Evolutionary conservation across 1,284 basidiomycete genomes (phyloP).

Genomic region (Limonomyces culmigenus): DNA sequence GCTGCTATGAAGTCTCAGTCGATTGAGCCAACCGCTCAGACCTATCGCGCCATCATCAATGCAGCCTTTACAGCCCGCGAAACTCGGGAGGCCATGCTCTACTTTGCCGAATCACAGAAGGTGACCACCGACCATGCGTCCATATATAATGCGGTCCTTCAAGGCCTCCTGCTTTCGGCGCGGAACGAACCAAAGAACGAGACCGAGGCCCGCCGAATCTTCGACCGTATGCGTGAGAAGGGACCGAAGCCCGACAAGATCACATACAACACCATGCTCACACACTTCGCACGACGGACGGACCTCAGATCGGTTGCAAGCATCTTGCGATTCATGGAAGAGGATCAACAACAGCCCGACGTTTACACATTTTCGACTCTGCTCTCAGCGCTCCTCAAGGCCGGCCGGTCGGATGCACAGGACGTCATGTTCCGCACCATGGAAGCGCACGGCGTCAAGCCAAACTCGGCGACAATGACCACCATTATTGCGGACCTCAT

Average conservation of each 20-base stretch:
- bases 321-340: conserved; percentile 37
- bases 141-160: conserved; percentile 49
- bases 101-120: conserved; percentile 17
- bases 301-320: conserved; percentile 42
- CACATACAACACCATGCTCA: conserved; percentile 66
- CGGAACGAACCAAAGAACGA: conserved; percentile 12
- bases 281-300: conserved; percentile 38
- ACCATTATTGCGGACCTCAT: conserved; percentile 62
- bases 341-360: conserved; percentile 42
- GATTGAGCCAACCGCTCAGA: conserved; percentile 32
- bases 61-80: conserved; percentile 30
- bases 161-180: conserved; percentile 43
- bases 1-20: conserved; percentile 33
- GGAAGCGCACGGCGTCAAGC: conserved; percentile 52
- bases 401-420: conserved; percentile 48
- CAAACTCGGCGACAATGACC: conserved; percentile 58
- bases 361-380: conserved; percentile 70
- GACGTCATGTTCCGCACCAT: conserved; percentile 49
- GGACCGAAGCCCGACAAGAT: conserved; percentile 52
- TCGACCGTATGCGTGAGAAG: conserved; percentile 27
- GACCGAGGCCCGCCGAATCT: conserved; percentile 27
- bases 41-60: conserved; percentile 45
- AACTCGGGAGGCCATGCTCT: conserved; percentile 10
- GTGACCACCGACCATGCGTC: conserved; percentile 11
- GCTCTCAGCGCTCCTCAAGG: conserved; percentile 53